Percentiles rank a stretch among this genome's conserved stretches.
These are phyloP conservation scores for Penicillium sp. DNA, from an alignment of 2,329 filamentous ascomycete genomes.

Conservation along the genomic window DNA sequence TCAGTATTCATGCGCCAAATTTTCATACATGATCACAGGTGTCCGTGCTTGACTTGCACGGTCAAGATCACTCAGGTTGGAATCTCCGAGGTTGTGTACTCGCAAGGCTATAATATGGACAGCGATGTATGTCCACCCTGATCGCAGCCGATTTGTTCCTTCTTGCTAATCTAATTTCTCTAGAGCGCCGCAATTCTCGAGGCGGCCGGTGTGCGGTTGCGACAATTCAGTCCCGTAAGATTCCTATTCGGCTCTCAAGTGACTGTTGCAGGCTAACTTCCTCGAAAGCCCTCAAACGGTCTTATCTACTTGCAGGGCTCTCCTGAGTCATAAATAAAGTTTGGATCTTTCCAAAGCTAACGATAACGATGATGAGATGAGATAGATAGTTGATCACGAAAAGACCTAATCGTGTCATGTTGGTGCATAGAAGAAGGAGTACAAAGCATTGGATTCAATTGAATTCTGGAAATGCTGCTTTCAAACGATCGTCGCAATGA, in stretches of 20 bases:
- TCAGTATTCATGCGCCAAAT: background rate
- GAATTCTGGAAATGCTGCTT: background rate
- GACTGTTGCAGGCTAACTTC: slow-evolving; percentile 1
- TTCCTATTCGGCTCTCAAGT: background rate
- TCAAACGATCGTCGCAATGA: background rate
- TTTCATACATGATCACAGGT: slow-evolving; percentile 47
- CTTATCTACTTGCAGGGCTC: slow-evolving; percentile 62
- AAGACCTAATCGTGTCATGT: background rate
- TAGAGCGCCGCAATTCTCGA: slow-evolving; percentile 76
- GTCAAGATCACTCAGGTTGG: slow-evolving; percentile 99
- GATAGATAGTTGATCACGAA: background rate
- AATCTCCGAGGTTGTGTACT: slow-evolving; percentile 93
- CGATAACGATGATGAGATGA: background rate
- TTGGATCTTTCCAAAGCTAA: background rate
- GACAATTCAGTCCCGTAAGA: slow-evolving; percentile 81
- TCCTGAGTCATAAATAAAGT: background rate
- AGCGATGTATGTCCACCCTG: slow-evolving; percentile 52
- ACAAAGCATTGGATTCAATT: background rate
- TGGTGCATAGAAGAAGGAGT: background rate
- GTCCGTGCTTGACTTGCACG: slow-evolving; percentile 94
- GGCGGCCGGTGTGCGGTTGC: slow-evolving; percentile 78
- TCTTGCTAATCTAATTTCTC: background rate
- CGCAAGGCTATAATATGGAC: slow-evolving; percentile 93
- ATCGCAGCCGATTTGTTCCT: slow-evolving; percentile 1
- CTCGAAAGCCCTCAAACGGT: slow-evolving; percentile 63